These are phyloP conservation scores for Lyophyllum shimeji DNA, from an alignment of 768 basidiomycete genomes.

Conservation along the genomic window DNA sequence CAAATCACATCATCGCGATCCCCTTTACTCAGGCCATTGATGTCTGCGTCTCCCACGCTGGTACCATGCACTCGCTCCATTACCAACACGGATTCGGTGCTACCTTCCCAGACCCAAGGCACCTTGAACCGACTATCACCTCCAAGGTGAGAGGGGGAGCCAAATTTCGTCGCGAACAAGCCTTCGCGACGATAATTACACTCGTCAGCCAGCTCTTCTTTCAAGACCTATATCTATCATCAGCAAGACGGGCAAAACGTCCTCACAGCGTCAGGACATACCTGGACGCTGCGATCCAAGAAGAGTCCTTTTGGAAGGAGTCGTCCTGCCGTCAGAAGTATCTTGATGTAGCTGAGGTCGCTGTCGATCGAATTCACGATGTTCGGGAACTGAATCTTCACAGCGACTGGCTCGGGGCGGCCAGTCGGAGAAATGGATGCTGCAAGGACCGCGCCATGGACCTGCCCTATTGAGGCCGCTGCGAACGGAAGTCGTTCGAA, in stretches of 20 bases:
- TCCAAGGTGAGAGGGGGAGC: conserved; percentile 47
- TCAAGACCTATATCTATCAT: conserved; percentile 64
- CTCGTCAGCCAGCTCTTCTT: conserved; percentile 86
- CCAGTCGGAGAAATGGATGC: conserved; percentile 53
- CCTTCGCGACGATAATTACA: conserved; percentile 91
- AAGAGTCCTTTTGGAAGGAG: conserved; percentile 89
- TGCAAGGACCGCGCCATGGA: conserved; percentile 73
- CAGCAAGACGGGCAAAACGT: neutral
- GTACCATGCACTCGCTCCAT: conserved; percentile 85
- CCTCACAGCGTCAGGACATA: conserved; percentile 20
- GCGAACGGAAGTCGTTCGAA: conserved; percentile 91
- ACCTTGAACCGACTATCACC: conserved; percentile 71
- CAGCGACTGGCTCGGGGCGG: conserved; percentile 58
- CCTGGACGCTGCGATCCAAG: conserved; percentile 83
- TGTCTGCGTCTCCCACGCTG: conserved; percentile 69
- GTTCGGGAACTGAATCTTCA: conserved; percentile 96
- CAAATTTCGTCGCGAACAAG: conserved; percentile 62
- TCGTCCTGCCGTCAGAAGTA: conserved; percentile 77
- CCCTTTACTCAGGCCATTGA: conserved; percentile 54
- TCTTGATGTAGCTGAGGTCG: conserved; percentile 82
- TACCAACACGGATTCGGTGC: conserved; percentile 81
- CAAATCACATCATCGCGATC: conserved; percentile 70
- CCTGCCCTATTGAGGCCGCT: conserved; percentile 96
- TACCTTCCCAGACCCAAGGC: conserved; percentile 83
- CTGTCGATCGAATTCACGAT: conserved; percentile 84